Percentiles rank a stretch among this genome's conserved stretches.
Evolutionary conservation across 2,329 filamentous ascomycete genomes (phyloP).

Genomic region (Saccharata proteae): DNA sequence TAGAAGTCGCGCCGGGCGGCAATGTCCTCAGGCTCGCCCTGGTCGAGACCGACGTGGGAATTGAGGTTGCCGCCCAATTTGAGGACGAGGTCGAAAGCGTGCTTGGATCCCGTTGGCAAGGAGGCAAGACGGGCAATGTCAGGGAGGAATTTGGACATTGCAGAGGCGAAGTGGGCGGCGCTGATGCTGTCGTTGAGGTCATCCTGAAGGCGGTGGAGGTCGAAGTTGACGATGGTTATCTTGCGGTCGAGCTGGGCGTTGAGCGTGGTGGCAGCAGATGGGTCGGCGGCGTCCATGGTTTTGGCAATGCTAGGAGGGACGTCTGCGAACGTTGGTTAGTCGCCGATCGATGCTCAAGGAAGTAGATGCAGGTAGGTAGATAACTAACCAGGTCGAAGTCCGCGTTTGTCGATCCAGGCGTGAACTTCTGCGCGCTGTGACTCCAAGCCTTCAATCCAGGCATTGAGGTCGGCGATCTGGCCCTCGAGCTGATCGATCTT

Average conservation of each 20-base stretch:
- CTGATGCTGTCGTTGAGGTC: conserved; percentile 43
- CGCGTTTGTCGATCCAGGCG: conserved; percentile 44
- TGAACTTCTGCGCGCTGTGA: conserved; percentile 39
- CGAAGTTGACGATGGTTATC: conserved; percentile 46
- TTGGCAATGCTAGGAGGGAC: conserved; percentile 40
- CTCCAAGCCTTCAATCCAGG: conserved; percentile 40
- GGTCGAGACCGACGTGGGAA: conserved; percentile 40
- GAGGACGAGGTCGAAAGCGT: conserved; percentile 42
- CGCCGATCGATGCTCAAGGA: not conserved
- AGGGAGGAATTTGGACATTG: conserved; percentile 43
- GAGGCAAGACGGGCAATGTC: conserved; percentile 39
- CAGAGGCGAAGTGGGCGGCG: conserved; percentile 39
- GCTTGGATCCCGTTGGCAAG: conserved; percentile 35
- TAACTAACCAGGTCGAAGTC: conserved; percentile 37
- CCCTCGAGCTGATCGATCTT: conserved; percentile 40
- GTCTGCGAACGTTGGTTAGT: conserved; percentile 24
- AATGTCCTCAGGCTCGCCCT: conserved; percentile 35
- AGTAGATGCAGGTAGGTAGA: not conserved
- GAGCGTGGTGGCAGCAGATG: conserved; percentile 37
- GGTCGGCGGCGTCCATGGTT: conserved; percentile 39
- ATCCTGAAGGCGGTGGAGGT: conserved; percentile 43
- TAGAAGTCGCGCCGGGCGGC: conserved; percentile 39
- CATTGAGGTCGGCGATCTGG: conserved; percentile 38
- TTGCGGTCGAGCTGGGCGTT: conserved; percentile 47
- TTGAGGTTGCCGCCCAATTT: conserved; percentile 45